Base-by-base conservation (phyloP, 2,329 filamentous ascomycete species). In the Sordariomycetes sp. region DNA sequence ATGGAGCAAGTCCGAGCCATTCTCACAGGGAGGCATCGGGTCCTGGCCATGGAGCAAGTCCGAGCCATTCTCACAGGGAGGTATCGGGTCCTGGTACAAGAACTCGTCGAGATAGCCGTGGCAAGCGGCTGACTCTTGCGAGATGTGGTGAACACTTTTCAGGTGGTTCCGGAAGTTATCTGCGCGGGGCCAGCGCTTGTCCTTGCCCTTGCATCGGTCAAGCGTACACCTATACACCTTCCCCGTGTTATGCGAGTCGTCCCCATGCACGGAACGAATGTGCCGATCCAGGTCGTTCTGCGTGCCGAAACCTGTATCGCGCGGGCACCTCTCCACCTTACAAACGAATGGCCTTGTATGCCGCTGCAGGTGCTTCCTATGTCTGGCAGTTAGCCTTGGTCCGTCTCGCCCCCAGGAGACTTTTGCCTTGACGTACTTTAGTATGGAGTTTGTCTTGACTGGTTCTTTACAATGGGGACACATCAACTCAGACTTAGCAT, bases 151-250 rank as follows among this genome's bases (percentile, higher is more conserved):
- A 65, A 89, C 83, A 12, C 86, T 81, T 55, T 74, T 76, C 53
- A 96, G 77, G 67, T 97, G 92, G 40, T 87, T 83, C 61, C 86
- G 86, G 69, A 96, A 96, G 66, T 97, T 97, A 70, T 97, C 92
- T 55, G 86, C 76, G 24, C 92, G 82, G 1, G 88, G 87, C 89
- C 89, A 96, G 40, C 79, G 73, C 68, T 95, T 96, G 1, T 74
- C 2, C 48, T 46, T 57, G 25, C 75, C 79, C 25, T 72, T 75
- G 65, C 87, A 90, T 18, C 72, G 65, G 7, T 71, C 70, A 6
- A 80, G 72, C 55, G 76, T 77, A 67, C 89, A 94, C 59, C 76
- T 79, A 62, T 79, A 89, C 46, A 75, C 75, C 60, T 79, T 79
- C 52, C 73, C 75, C 0, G 72, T 73, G 11, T 16, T 46, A n/a